phyloP scores from a whole-genome alignment of 2,329 filamentous ascomycete genomes.

The Fusarium sp. region DNA sequence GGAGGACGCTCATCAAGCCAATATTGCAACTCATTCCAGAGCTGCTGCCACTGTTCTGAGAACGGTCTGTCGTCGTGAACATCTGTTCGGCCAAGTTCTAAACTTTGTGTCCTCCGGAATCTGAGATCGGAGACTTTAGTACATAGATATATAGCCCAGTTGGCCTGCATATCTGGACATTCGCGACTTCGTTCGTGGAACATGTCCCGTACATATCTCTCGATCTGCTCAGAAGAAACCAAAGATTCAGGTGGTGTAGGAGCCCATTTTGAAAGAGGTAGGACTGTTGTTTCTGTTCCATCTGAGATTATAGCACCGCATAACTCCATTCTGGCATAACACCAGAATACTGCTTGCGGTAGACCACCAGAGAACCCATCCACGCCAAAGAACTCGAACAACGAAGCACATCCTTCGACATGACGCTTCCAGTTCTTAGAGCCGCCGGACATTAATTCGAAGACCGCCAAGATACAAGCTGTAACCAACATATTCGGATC shows the following conservation, averaged over 20 bases:
- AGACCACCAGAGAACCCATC: constrained; percentile 59
- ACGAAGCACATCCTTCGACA: constrained; percentile 66
- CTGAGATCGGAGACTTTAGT: constrained; percentile 62
- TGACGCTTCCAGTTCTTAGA: constrained; percentile 66
- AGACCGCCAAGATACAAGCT: constrained; percentile 59
- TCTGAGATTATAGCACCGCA: constrained; percentile 66
- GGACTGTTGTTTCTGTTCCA: constrained; percentile 60
- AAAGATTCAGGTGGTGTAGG: constrained; percentile 33
- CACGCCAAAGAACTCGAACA: constrained; percentile 64
- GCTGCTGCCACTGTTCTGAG: constrained; percentile 54
- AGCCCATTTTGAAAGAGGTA: constrained; percentile 63
- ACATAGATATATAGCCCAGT: constrained; percentile 65
- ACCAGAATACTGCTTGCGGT: constrained; percentile 68
- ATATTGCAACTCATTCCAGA: constrained; percentile 61
- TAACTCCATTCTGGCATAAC: constrained; percentile 68
- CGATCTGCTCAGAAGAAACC: constrained; percentile 13
- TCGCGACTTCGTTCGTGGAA: constrained; percentile 49
- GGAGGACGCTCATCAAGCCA: constrained; percentile 58
- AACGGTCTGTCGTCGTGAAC: constrained; percentile 54
- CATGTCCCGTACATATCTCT: constrained; percentile 32
- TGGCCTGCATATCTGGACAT: constrained; percentile 63
- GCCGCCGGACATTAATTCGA: constrained; percentile 62
- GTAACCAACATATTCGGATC: constrained; percentile 60
- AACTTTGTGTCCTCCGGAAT: constrained; percentile 48
- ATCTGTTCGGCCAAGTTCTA: constrained; percentile 56